Evolutionary conservation across 2,329 filamentous ascomycete species (phyloP).

Genomic region (Pseudocercospora ulei): DNA sequence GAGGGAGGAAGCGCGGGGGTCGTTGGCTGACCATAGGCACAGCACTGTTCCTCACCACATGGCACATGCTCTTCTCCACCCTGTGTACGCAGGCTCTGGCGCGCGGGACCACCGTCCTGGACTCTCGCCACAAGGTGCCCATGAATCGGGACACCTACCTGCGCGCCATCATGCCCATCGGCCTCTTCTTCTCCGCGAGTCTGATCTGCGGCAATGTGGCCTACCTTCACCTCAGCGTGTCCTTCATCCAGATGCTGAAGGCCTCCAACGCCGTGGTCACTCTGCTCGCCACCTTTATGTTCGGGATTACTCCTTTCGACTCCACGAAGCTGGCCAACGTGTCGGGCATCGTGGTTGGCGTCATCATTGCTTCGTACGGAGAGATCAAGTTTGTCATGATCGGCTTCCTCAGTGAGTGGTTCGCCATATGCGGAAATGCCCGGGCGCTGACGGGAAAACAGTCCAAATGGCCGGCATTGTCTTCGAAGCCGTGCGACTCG

Average conservation of each 20-base stretch:
- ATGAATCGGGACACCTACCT: slow-evolving; percentile 93
- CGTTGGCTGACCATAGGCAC: too few species aligned
- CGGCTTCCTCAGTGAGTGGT: slow-evolving; percentile 50
- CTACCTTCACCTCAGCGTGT: slow-evolving; percentile 88
- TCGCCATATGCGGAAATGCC: too few species aligned
- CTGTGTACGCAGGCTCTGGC: slow-evolving; percentile 89
- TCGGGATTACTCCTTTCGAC: slow-evolving; percentile 76
- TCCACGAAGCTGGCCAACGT: slow-evolving; percentile 84
- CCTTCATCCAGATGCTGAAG: slow-evolving; percentile 99
- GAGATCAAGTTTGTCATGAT: slow-evolving; percentile 85
- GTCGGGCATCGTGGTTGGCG: slow-evolving; percentile 85
- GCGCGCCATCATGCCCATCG: slow-evolving; percentile 86
- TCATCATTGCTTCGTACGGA: slow-evolving; percentile 85
- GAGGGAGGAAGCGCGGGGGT: too few species aligned
- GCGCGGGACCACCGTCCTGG: slow-evolving; percentile 77
- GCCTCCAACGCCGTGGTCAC: slow-evolving; percentile 92
- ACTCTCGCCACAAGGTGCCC: slow-evolving; percentile 90
- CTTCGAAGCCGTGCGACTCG: slow-evolving; percentile 73
- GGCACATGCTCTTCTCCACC: slow-evolving; percentile 88
- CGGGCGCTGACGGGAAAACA: slow-evolving; percentile 5
- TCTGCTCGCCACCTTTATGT: slow-evolving; percentile 74
- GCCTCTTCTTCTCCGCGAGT: slow-evolving; percentile 88
- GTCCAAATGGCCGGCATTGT: slow-evolving; percentile 69
- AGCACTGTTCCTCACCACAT: slow-evolving; percentile 85
- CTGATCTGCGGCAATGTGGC: slow-evolving; percentile 94